Evolutionary conservation across 2,329 filamentous ascomycete species (phyloP).

Genomic region (Cordyceps cicadae): DNA sequence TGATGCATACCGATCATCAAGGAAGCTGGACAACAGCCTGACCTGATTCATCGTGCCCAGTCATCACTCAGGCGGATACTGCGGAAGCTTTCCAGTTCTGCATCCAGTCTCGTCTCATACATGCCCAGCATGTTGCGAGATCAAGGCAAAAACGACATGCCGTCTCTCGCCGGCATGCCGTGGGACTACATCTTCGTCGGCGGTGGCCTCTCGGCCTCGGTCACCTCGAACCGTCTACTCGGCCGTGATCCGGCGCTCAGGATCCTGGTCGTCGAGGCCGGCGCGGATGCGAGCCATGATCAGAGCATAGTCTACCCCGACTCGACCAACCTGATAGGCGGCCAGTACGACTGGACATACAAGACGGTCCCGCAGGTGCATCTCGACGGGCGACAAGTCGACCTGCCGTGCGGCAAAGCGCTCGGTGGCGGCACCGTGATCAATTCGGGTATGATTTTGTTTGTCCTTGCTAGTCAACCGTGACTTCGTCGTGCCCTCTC

Average conservation of each 20-base stretch:
- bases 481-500: not conserved
- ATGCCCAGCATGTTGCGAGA: not conserved
- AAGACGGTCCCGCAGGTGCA: slow-evolving; percentile 21
- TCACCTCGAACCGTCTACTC: slow-evolving; percentile 27
- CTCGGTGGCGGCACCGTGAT: slow-evolving; percentile 31
- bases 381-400: slow-evolving; percentile 18
- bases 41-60: not conserved
- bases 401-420: slow-evolving; percentile 26
- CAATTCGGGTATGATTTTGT: slow-evolving; percentile 23
- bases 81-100: not conserved
- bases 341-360: slow-evolving; percentile 27
- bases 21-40: not conserved
- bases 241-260: slow-evolving; percentile 18
- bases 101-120: not conserved
- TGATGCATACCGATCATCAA: too few relatives aligned
- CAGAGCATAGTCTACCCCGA: slow-evolving; percentile 21
- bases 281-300: slow-evolving; percentile 21
- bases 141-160: not conserved
- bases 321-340: slow-evolving; percentile 21
- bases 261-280: slow-evolving; percentile 31
- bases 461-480: not conserved
- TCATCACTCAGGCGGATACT: not conserved
- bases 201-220: slow-evolving; percentile 28
- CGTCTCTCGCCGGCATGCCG: not conserved
- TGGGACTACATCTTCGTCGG: slow-evolving; percentile 31